Conservation (phyloP, 148 eudicot genomes). For the Spergularia bocconei region DNA sequence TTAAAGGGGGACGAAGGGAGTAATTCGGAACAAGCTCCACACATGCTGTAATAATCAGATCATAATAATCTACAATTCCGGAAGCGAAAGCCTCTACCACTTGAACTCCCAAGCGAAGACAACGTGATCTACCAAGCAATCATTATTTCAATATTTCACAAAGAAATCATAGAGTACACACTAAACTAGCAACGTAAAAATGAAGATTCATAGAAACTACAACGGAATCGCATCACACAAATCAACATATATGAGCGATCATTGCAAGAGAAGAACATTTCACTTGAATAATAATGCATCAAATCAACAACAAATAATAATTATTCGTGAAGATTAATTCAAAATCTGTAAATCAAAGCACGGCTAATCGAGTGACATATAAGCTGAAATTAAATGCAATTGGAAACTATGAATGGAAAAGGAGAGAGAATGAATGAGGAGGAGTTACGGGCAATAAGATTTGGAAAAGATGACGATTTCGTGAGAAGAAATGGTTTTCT, state of each 20-base stretch:
- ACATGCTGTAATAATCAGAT: background rate
- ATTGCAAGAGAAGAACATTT: too few species aligned
- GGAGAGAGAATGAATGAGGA: conserved; percentile 4
- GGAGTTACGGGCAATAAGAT: conserved; percentile 68
- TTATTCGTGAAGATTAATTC: background rate
- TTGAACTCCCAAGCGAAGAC: background rate
- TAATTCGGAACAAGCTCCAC: background rate
- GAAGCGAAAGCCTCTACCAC: background rate
- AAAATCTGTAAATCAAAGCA: background rate
- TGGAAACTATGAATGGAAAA: background rate
- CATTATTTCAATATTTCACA: too few species aligned
- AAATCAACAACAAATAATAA: background rate
- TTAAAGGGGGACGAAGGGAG: too few species aligned
- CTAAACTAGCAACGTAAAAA: background rate
- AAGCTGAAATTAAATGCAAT: background rate
- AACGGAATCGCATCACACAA: background rate
- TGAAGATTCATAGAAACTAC: background rate
- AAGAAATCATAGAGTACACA: too few species aligned
- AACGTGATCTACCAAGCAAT: too few species aligned
- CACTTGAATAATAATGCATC: background rate
- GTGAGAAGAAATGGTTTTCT: conserved; percentile 66
- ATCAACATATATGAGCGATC: background rate
- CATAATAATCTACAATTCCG: background rate
- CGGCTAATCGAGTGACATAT: background rate
- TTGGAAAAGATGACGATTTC: conserved; percentile 75